phyloP scores from a whole-genome alignment of 495 filamentous ascomycete genomes.

The Schizothecium vesticola region DNA sequence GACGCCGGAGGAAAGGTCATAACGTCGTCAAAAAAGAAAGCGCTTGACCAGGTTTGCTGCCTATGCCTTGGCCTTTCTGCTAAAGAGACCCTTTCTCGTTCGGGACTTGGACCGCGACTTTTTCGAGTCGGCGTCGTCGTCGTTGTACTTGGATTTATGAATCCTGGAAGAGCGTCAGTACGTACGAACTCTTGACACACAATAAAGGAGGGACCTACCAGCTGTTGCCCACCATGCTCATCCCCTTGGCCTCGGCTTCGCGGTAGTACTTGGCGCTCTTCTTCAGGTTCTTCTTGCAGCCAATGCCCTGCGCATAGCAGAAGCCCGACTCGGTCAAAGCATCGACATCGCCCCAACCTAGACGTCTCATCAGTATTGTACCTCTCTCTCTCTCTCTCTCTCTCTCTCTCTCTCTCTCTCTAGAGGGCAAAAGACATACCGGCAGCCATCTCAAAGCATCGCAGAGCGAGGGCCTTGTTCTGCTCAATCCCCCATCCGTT shows the following conservation, averaged over 20 bases:
- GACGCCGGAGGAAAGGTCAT: neutral
- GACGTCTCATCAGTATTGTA: conserved; percentile 12
- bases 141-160: conserved; percentile 85
- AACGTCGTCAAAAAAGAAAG: neutral
- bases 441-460: conserved; percentile 94
- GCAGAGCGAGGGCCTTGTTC: conserved; percentile 79
- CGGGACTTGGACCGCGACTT: conserved; percentile 42
- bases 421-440: conserved; percentile 47
- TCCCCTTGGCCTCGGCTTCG: conserved; percentile 82
- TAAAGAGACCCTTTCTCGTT: conserved; percentile 40
- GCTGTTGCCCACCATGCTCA: conserved; percentile 96
- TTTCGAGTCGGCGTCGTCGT: conserved; percentile 44
- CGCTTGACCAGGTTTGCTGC: neutral
- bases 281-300: conserved; percentile 91
- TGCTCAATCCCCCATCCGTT: conserved; percentile 97
- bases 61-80: conserved; percentile 21
- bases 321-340: conserved; percentile 84
- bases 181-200: neutral
- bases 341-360: conserved; percentile 92
- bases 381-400: too few species aligned
- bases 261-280: conserved; percentile 91
- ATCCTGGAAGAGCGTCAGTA: conserved; percentile 54
- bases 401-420: too few species aligned
- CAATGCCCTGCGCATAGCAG: conserved; percentile 79
- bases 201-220: conserved; percentile 58